A percentile compares a stretch with the other conserved stretches of the same genome.
These are phyloP conservation scores for Arbutus unedo DNA, from an alignment of 148 eudicot species.

Conservation along the genomic window DNA sequence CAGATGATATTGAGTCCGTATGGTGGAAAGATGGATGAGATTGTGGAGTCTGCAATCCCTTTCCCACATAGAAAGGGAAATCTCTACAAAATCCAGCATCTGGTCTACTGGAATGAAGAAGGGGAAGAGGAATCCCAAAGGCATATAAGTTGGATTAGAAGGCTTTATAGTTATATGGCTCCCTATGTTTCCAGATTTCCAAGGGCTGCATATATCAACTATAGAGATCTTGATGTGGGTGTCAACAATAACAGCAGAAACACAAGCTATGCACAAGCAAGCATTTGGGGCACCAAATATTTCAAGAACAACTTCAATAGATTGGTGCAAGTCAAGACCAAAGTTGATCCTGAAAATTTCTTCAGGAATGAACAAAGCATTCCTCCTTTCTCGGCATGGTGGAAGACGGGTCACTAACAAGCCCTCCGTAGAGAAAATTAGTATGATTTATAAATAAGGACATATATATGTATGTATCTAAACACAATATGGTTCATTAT, in stretches of 20 bases:
- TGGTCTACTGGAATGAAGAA: neutral
- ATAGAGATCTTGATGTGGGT: constrained; percentile 27
- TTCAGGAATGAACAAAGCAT: too few relatives aligned
- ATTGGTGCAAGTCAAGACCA: neutral
- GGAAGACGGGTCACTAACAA: too few relatives aligned
- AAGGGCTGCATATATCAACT: constrained; percentile 22
- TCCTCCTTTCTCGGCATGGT: too few relatives aligned
- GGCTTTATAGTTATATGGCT: constrained; percentile 15
- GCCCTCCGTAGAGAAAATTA: too few relatives aligned
- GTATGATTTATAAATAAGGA: too few relatives aligned
- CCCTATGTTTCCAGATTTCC: constrained; percentile 31
- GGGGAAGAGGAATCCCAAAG: constrained; percentile 13
- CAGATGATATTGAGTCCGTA: neutral
- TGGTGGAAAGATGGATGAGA: constrained; percentile 6
- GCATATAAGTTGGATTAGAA: constrained; percentile 4
- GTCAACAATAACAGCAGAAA: constrained; percentile 7
- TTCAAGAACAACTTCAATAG: constrained; percentile 9
- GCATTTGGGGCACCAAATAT: constrained; percentile 1
- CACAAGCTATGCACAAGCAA: constrained; percentile 6
- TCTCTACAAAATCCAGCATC: neutral
- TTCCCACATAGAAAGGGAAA: too few relatives aligned
- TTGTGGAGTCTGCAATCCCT: neutral
- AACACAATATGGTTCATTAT: too few relatives aligned
- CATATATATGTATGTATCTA: too few relatives aligned
- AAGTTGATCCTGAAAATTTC: too few relatives aligned